These are phyloP conservation scores for Eucalyptus fibrosa DNA, from an alignment of 345 rosid genomes.

Conservation along the genomic window DNA sequence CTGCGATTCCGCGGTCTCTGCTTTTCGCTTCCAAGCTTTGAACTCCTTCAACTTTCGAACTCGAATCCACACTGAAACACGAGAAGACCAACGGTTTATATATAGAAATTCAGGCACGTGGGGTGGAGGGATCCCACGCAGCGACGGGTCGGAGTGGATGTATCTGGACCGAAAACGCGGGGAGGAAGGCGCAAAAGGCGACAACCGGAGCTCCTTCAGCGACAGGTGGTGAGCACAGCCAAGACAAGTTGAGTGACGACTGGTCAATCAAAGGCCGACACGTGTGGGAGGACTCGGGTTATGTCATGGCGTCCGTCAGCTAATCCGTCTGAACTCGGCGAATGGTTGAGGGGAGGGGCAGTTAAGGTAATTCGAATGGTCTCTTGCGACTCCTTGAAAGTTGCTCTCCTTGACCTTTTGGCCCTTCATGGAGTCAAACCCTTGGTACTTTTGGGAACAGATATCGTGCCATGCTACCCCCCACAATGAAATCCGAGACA, in stretches of 20 bases:
- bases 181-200: neutral
- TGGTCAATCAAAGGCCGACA: neutral
- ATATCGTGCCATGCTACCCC: too few relatives aligned
- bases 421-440: neutral
- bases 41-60: neutral
- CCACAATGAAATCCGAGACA: neutral
- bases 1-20: neutral
- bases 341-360: neutral
- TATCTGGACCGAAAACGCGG: neutral
- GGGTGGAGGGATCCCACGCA: neutral
- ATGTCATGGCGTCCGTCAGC: neutral
- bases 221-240: neutral
- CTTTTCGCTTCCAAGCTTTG: neutral
- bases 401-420: neutral
- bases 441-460: neutral
- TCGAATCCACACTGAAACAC: neutral
- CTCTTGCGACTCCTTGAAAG: neutral
- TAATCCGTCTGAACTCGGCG: neutral
- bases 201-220: neutral
- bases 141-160: neutral
- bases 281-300: neutral
- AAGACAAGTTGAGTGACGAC: neutral
- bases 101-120: neutral
- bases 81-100: neutral
- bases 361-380: neutral